Conservation (phyloP, 2,329 filamentous ascomycete species). For the Exophiala calicioides region DNA sequence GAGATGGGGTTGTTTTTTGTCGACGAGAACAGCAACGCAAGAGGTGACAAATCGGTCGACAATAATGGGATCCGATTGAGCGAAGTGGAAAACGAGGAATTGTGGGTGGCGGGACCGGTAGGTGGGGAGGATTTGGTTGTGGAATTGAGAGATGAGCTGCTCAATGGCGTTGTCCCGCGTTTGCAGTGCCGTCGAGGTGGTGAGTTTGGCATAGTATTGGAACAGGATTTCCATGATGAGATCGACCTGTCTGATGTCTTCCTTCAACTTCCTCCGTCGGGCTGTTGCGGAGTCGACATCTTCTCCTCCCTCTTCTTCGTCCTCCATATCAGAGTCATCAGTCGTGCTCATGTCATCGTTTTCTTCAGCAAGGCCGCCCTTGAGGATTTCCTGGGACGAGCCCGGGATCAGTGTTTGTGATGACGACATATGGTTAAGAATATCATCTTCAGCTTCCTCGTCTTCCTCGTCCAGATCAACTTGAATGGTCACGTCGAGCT, state of each 20-base stretch:
- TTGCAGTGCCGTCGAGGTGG: slow-evolving; percentile 46
- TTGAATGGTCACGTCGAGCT: slow-evolving; percentile 94
- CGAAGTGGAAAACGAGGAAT: slow-evolving; percentile 94
- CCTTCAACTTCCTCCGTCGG: slow-evolving; percentile 70
- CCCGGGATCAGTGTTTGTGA: slow-evolving; percentile 34
- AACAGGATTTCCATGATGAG: slow-evolving; percentile 86
- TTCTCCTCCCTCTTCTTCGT: slow-evolving; percentile 65
- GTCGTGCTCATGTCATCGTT: slow-evolving; percentile 35
- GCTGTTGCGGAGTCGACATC: slow-evolving; percentile 50
- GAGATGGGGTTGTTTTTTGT: slow-evolving; percentile 68
- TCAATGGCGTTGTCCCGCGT: slow-evolving; percentile 73
- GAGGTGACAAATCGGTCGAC: slow-evolving; percentile 80
- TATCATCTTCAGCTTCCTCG: slow-evolving; percentile 76
- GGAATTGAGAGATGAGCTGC: slow-evolving; percentile 80
- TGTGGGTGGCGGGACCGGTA: slow-evolving; percentile 92
- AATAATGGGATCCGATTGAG: slow-evolving; percentile 75
- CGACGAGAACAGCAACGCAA: slow-evolving; percentile 71
- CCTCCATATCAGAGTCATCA: slow-evolving; percentile 72
- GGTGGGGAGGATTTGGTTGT: slow-evolving; percentile 82
- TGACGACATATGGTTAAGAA: slow-evolving; percentile 57
- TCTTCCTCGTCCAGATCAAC: slow-evolving; percentile 90
- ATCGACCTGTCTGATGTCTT: slow-evolving; percentile 89
- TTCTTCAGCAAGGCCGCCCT: slow-evolving; percentile 52
- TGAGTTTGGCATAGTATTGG: slow-evolving; percentile 67
- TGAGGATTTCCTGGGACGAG: slow-evolving; percentile 42